Evolutionary conservation across 345 rosid species (phyloP).

Genomic region (Populus pruinosa): DNA sequence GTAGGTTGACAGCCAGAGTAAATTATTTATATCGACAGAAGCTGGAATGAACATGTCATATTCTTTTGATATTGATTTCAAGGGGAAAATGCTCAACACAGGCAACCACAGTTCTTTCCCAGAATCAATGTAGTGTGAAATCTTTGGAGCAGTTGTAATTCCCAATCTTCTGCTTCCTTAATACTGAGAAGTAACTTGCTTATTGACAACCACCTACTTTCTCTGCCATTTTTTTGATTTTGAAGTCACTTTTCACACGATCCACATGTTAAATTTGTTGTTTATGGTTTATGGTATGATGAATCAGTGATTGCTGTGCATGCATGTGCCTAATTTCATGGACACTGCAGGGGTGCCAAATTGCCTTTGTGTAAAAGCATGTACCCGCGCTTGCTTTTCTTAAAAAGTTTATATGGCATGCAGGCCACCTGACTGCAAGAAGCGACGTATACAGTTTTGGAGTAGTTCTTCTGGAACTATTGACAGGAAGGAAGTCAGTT

Average conservation of each 20-base stretch:
- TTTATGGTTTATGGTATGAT: not conserved
- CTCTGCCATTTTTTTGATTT: not conserved
- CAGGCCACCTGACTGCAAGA: constrained; percentile 94
- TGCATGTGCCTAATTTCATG: not conserved
- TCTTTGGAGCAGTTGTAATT: not conserved
- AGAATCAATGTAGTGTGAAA: not conserved
- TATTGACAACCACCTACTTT: not conserved
- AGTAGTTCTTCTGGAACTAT: constrained; percentile 86
- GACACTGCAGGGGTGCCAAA: not conserved
- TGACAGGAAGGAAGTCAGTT: constrained; percentile 89
- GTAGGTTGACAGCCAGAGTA: not conserved
- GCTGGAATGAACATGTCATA: not conserved
- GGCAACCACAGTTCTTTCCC: not conserved
- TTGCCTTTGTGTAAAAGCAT: not conserved
- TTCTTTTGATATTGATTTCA: not conserved
- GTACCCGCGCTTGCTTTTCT: not conserved
- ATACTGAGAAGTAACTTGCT: not conserved
- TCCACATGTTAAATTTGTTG: not conserved
- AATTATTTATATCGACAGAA: not conserved
- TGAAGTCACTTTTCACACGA: not conserved
- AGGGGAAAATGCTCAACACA: not conserved
- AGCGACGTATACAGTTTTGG: constrained; percentile 97
- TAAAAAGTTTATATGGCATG: constrained; percentile 21
- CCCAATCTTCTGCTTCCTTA: not conserved
- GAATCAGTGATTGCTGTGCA: not conserved